Evolutionary conservation across 192 early-diverging fungal genomes (phyloP).

Genomic region (Backusella liffmaniae): DNA sequence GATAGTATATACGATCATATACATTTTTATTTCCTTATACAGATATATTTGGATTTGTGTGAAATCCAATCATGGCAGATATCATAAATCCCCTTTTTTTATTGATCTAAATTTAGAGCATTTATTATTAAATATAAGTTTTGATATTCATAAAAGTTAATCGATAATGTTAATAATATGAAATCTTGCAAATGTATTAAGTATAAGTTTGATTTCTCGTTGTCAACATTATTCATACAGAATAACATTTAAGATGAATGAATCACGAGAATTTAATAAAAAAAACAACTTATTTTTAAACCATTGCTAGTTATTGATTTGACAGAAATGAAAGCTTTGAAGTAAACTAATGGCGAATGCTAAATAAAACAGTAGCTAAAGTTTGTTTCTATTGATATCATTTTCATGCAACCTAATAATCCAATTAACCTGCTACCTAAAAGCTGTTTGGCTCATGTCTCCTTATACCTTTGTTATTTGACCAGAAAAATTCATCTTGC

Average conservation of each 20-base stretch:
- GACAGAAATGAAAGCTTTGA: not conserved
- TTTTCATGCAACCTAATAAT: not conserved
- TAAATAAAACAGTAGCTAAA: not conserved
- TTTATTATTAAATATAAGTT: not conserved
- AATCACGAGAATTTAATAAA: not conserved
- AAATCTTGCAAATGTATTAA: no score
- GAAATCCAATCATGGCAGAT: not conserved
- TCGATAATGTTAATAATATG: not conserved
- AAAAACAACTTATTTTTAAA: not conserved
- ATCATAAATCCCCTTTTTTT: not conserved
- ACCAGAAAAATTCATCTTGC: not conserved
- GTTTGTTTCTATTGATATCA: not conserved
- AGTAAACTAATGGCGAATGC: not conserved
- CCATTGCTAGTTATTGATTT: not conserved
- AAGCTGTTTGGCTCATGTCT: not conserved
- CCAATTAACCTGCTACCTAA: not conserved
- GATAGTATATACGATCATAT: not conserved
- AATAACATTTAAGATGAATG: not conserved
- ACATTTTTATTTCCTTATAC: not conserved
- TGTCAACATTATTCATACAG: not conserved
- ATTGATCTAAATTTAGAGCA: not conserved
- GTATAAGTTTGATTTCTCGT: not conserved
- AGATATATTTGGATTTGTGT: not conserved
- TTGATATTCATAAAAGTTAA: not conserved
- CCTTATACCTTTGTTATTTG: not conserved